Base-by-base conservation (phyloP, 331 rosid species). In the Stylosanthes scabra region DNA sequence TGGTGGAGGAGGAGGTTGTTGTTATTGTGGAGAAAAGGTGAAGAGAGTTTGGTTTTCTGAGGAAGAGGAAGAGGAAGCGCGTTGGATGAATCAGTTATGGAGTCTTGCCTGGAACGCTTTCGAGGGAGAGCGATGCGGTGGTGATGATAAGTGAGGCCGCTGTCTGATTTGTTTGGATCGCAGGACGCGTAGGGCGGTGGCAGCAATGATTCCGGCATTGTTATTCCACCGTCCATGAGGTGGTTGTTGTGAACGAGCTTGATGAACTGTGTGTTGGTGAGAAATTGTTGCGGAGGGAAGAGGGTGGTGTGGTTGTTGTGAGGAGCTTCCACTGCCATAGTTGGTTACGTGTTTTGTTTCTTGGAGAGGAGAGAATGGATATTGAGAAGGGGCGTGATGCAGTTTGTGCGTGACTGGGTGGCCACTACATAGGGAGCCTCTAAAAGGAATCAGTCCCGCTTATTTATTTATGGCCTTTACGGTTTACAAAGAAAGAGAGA, bases 241-340 rank as follows among this genome's bases (percentile, higher is more conserved):
- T 31, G 5, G 5, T 31, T 3, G 37, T 31, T 31, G 37, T 31
- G 37, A 5, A 1, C 3, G 5, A 31, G 37, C 37, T 31, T 31
- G 4, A 31, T 31, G 37, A 31, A 31, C 3, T 78, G 63, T 44
- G 80, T 78, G 57, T 78, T 68, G 45, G 70, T n/a, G 29, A 81
- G 68, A 11, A 83, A 75, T 50, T 84, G 88, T 50, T 84, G 88
- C 13, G 89, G 62, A 59, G 89, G 78, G 54, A 77, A 61, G 62
- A 72, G 82, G 50, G 76, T 77, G 11, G 78, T 68, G 72, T 78
- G 86, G 11, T 77, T 20, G 25, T 31, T 68, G 73, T 78, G 87
- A 3, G 70, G 82, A 44, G 96, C 84, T 80, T 88, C 91, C 84
- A 92, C 95, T 40, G 96, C 96, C 96, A 92, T 92, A 67, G 79